Evolutionary conservation across 1,284 basidiomycete genomes (phyloP).

Genomic region (Heterobasidion parviporum): DNA sequence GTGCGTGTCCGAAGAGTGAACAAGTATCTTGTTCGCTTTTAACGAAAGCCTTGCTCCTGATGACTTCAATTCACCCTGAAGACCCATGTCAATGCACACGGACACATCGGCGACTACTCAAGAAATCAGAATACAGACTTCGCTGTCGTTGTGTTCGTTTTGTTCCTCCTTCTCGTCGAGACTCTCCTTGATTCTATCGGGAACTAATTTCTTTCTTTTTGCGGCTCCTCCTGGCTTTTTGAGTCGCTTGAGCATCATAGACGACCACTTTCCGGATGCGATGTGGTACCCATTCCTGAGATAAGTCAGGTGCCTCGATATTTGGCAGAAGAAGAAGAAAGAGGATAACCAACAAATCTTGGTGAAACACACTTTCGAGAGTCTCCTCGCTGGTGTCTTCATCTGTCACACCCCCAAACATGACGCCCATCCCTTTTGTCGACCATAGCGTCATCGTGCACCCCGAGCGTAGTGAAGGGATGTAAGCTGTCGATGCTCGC

Average conservation of each 20-base stretch:
- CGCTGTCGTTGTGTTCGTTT: neutral
- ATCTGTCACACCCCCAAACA: slow-evolving; percentile 91
- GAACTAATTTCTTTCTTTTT: slow-evolving; percentile 4
- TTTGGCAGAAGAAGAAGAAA: neutral
- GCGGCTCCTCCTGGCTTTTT: slow-evolving; percentile 27
- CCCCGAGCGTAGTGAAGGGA: slow-evolving; percentile 66
- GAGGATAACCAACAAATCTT: slow-evolving; percentile 56
- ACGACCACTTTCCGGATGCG: slow-evolving; percentile 73
- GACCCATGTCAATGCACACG: no score
- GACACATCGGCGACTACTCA: no score
- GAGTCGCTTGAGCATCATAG: slow-evolving; percentile 62
- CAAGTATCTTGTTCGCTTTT: no score
- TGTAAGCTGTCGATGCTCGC: slow-evolving; percentile 62
- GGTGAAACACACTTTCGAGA: slow-evolving; percentile 79
- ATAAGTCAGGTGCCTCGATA: neutral
- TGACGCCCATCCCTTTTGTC: slow-evolving; percentile 59
- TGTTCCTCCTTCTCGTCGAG: slow-evolving; percentile 3
- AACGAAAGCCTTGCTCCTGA: no score
- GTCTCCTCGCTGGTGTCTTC: slow-evolving; percentile 85
- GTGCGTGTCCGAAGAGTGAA: no score
- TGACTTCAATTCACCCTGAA: no score
- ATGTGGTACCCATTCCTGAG: slow-evolving; percentile 76
- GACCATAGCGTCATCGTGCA: slow-evolving; percentile 83
- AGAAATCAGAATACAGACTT: neutral
- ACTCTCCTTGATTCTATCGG: neutral